Percentiles rank a stretch among this genome's conserved stretches.
These are phyloP conservation scores for Fusarium domesticum DNA, from an alignment of 2,329 filamentous ascomycete genomes.

Conservation along the genomic window DNA sequence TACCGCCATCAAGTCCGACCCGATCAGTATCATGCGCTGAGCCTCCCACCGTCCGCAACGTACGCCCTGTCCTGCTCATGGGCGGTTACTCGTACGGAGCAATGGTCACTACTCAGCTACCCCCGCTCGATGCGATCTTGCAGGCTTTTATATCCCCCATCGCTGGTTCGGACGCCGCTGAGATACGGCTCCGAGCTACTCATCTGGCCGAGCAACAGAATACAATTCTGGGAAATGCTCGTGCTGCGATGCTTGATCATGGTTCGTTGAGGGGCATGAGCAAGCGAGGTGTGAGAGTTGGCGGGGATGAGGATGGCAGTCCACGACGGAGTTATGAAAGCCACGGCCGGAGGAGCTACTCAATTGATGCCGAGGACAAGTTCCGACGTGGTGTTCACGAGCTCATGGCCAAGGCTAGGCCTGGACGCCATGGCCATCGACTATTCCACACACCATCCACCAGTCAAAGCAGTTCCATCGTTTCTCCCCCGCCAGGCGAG, in stretches of 20 bases:
- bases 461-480: conserved; percentile 7
- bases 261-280: conserved; percentile 26
- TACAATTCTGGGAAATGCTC: conserved; percentile 39
- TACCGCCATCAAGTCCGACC: conserved; percentile 7
- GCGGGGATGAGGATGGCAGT: conserved; percentile 46
- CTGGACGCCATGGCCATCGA: conserved; percentile 14
- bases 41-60: background rate
- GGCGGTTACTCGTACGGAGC: conserved; percentile 91
- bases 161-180: conserved; percentile 57
- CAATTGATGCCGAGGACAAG: conserved; percentile 46
- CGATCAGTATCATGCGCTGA: background rate
- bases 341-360: conserved; percentile 34
- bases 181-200: conserved; percentile 68
- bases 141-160: conserved; percentile 53
- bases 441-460: conserved; percentile 12
- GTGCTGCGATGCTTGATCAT: conserved; percentile 31
- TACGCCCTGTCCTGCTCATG: conserved; percentile 51
- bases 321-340: conserved; percentile 41
- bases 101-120: conserved; percentile 72
- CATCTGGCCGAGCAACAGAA: conserved; percentile 65
- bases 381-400: conserved; percentile 48
- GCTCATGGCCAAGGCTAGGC: conserved; percentile 42
- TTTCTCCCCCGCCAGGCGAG: conserved; percentile 19
- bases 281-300: conserved; percentile 45
- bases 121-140: conserved; percentile 59